Conservation (phyloP, 257 asterid genomes). For the Leptodermis oblonga region DNA sequence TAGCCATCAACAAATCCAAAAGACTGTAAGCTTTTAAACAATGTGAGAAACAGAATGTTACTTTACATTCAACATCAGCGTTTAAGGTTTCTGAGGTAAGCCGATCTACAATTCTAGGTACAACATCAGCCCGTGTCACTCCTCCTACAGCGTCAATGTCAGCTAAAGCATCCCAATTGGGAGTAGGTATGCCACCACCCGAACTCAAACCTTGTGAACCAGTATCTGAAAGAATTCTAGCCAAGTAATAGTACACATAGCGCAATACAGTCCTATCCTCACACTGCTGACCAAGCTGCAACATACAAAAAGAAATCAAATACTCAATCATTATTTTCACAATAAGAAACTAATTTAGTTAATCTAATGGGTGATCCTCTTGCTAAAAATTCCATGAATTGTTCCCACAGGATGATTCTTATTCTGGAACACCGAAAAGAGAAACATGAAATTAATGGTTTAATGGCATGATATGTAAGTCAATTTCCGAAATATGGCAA, state of each 20-base stretch:
- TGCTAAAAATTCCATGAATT: not conserved
- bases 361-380: constrained; percentile 7
- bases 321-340: constrained; percentile 21
- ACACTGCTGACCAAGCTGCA: constrained; percentile 98
- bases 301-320: constrained; percentile 21
- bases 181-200: constrained; percentile 99
- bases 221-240: constrained; percentile 91
- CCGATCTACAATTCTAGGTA: constrained; percentile 80
- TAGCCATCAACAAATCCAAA: constrained; percentile 17
- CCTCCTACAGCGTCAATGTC: constrained; percentile 97
- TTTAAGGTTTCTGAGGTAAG: constrained; percentile 85
- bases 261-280: constrained; percentile 97
- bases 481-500: not conserved
- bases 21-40: not conserved
- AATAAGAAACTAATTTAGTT: not conserved
- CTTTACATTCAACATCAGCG: constrained; percentile 87
- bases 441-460: not conserved
- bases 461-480: not conserved
- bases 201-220: constrained; percentile 93
- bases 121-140: constrained; percentile 99
- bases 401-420: not conserved
- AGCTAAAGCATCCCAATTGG: constrained; percentile 99
- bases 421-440: not conserved
- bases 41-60: constrained; percentile 4
- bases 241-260: constrained; percentile 95